Percentiles rank a stretch among this genome's conserved stretches.
phyloP scores from a whole-genome alignment of 176 grass and related monocot species.

The Juncus effusus region DNA sequence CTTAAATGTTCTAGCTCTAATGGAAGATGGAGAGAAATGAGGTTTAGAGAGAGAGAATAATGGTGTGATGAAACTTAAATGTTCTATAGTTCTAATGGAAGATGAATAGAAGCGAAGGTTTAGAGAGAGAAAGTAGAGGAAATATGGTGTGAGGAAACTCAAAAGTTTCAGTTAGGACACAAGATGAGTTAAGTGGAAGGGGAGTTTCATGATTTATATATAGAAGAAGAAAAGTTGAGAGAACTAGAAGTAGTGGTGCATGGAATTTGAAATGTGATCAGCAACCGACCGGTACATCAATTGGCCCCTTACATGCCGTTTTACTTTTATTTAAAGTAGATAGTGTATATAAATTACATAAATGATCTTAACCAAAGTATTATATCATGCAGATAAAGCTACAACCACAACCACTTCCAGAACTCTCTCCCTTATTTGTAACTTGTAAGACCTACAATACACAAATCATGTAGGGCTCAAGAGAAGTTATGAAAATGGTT shows the following conservation, averaged over 20 bases:
- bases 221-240: constrained; percentile 4
- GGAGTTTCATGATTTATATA: constrained; percentile 15
- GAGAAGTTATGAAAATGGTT: no score
- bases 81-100: no score
- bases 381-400: no score
- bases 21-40: not conserved
- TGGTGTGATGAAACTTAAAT: constrained; percentile 1
- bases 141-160: not conserved
- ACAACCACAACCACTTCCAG: no score
- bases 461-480: no score
- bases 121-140: not conserved
- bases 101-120: not conserved
- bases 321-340: not conserved
- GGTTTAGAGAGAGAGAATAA: not conserved
- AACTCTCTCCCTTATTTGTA: no score
- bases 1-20: not conserved
- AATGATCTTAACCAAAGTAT: no score
- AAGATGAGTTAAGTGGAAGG: not conserved
- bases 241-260: constrained; percentile 2
- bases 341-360: no score
- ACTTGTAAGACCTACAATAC: no score
- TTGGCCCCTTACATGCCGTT: constrained; percentile 7
- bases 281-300: constrained; percentile 1
- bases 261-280: not conserved
- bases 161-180: constrained; percentile 11